Evolutionary conservation across 2,329 filamentous ascomycete species (phyloP), one percentile per base, ranked within the genome.

Genomic region (Aspergillus japonicus): DNA sequence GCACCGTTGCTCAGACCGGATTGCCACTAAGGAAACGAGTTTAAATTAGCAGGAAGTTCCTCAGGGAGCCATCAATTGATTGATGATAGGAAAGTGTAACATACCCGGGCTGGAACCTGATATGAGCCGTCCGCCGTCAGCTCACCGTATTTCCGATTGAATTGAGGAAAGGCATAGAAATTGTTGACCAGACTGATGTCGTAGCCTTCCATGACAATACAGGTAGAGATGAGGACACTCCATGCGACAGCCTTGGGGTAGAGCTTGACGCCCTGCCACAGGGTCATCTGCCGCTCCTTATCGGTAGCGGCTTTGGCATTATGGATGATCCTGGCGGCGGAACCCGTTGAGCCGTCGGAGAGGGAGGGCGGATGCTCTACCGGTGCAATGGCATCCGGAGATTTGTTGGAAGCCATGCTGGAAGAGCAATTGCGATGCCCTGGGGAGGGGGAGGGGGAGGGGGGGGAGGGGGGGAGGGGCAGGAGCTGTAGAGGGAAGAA

Each of bases 131-230:
- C 49, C 4, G 66, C 33, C 54, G 70, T 50, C 56, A 59, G 54
- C 56, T 70, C 69, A 24, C 77, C 77, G 58, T 80, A 80, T 52
- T 78, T 79, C 48, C 63, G 63, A 56, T 75, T 77, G 65, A 79
- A 80, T 54, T 73, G 69, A 0, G 69, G 66, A 56, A 78, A 78
- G 64, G 69, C 77, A 78, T 86, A 93, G 71, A 95, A 92, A 76
- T 93, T 93, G 79, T 89, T 91, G 68, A 95, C 86, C 56, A 96
- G 80, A 69, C 86, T 88, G 60, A 95, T 82, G 71, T 96, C 91
- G 78, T 93, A 96, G 35, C 91, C 92, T 75, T 96, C 92, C 92
- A 96, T 96, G 69, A 86, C 87, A 70, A 96, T 95, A 73, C 90
- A 93, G 0, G 91, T 94, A n/a, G 89, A 94, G 75, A 96, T 93